Base-by-base conservation (phyloP, 176 grass and related monocot genomes). In the Saccharum spontaneum region DNA sequence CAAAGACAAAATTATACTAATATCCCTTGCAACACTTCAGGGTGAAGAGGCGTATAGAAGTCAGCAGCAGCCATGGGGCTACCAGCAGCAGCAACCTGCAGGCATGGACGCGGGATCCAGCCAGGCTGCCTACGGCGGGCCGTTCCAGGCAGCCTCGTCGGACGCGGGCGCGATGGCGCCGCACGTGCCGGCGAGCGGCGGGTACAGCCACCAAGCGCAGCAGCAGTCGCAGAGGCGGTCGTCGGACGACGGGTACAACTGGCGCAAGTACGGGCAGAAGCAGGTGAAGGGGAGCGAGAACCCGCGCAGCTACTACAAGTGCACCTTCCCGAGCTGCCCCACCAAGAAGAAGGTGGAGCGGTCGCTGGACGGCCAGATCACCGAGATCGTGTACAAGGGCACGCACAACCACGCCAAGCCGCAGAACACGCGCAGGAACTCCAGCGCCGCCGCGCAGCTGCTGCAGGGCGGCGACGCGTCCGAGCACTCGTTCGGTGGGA, bases 201-300 rank as follows among this genome's bases (percentile, higher is more conserved):
- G 44, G 41, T 88, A 88, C 85, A 59, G 24, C 63, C 81, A 82
- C 15, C 71, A 82, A 24, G 76, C 81, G 71, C 85, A 82, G 20
- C 85, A 82, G 20, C 71, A 82, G 33, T 80, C 81, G 64, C 85
- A 88, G 85, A 28, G 89, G 89, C 40, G 81, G 46, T 83, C 89
- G 76, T 98, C 93, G 18, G 93, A 98, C 50, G 95, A 98, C 57
- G 95, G 95, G 6, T 98, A 95, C 87, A 95, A 95, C 87, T 98
- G 95, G 95, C 92, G 95, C 61, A 98, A 98, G 89, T 98, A 98
- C 71, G 95, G 95, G 85, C 93, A 98, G 86, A 98, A 98, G 85
- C 95, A 95, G 90, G 95, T 98, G 71, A 98, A 98, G 75, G 93
- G 91, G 71, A 98, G 95, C 69, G 93, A 98, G 89, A 98, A 98